Conservation (phyloP, 1,284 basidiomycete genomes). For the Flammula alnicola region DNA sequence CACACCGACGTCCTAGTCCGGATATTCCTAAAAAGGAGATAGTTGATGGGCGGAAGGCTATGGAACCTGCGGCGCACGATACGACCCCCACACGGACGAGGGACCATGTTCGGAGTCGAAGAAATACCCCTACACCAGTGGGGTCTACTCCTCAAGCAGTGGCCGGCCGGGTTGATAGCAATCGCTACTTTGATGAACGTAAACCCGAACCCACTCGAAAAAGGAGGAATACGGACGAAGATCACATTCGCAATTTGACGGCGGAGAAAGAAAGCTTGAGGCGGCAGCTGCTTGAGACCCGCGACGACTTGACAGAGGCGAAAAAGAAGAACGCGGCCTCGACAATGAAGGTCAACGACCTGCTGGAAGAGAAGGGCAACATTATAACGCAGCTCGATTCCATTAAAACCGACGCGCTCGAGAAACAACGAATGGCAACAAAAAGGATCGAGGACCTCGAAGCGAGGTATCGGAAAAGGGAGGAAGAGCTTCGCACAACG, state of each 20-base stretch:
- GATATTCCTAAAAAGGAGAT: conserved; percentile 6
- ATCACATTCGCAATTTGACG: not conserved
- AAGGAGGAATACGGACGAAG: conserved; percentile 8
- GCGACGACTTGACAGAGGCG: conserved; percentile 3
- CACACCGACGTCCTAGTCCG: not conserved
- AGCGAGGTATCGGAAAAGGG: conserved; percentile 11
- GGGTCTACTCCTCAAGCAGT: too few relatives aligned
- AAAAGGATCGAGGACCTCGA: conserved; percentile 13
- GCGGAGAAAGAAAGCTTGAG: conserved; percentile 7
- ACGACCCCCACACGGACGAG: not conserved
- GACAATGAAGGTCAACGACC: not conserved
- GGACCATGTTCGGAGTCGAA: not conserved
- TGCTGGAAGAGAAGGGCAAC: conserved; percentile 8
- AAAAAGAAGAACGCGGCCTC: not conserved
- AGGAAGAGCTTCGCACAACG: conserved; percentile 7
- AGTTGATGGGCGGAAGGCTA: not conserved
- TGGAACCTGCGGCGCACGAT: not conserved
- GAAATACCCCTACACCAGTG: not conserved
- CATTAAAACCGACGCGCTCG: not conserved
- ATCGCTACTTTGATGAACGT: conserved; percentile 3
- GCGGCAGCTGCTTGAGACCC: conserved; percentile 1
- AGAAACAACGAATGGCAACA: not conserved
- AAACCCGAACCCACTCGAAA: not conserved
- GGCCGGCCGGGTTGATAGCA: not conserved
- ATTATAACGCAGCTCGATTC: not conserved